Conservation (phyloP, 2,329 filamentous ascomycete species). For the Ophiostoma tasmaniense region DNA sequence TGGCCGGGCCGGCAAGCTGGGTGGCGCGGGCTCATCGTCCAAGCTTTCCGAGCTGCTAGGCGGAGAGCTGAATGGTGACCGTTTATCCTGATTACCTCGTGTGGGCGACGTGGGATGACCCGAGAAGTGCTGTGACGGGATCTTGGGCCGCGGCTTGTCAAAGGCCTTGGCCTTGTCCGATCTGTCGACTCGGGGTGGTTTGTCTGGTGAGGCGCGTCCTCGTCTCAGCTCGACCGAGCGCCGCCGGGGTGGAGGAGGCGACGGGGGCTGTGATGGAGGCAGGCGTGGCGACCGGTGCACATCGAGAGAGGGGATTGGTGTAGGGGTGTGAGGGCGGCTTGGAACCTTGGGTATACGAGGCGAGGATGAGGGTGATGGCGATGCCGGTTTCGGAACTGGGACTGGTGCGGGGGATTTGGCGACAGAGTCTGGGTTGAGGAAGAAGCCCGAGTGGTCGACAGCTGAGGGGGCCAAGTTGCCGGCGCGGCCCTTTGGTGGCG, state of each 20-base stretch:
- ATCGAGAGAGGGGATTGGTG: slow-evolving; percentile 43
- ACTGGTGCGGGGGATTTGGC: slow-evolving; percentile 30
- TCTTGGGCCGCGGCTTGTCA: slow-evolving; percentile 48
- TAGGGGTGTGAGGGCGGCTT: slow-evolving; percentile 50
- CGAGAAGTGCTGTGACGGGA: slow-evolving; percentile 25
- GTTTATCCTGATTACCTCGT: slow-evolving; percentile 27
- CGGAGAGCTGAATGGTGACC: slow-evolving; percentile 81
- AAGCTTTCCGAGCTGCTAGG: slow-evolving; percentile 61
- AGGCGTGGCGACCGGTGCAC: slow-evolving; percentile 41
- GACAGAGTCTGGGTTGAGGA: slow-evolving; percentile 40
- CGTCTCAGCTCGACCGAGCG: slow-evolving; percentile 52
- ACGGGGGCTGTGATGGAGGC: slow-evolving; percentile 45
- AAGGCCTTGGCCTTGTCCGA: slow-evolving; percentile 34
- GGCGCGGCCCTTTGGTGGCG: slow-evolving; percentile 48
- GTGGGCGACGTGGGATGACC: neutral
- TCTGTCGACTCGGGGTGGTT: slow-evolving; percentile 20
- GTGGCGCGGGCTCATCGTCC: slow-evolving; percentile 43
- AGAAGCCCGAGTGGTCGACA: slow-evolving; percentile 37
- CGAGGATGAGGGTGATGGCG: slow-evolving; percentile 30
- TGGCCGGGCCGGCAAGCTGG: slow-evolving; percentile 39
- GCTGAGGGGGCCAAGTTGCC: slow-evolving; percentile 27
- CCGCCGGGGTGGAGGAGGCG: slow-evolving; percentile 55
- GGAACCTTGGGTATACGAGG: slow-evolving; percentile 44
- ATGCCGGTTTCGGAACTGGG: neutral
- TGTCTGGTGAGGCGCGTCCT: slow-evolving; percentile 32